These are phyloP conservation scores for Baorangia bicolor DNA, from an alignment of 768 basidiomycete species.

Conservation along the genomic window DNA sequence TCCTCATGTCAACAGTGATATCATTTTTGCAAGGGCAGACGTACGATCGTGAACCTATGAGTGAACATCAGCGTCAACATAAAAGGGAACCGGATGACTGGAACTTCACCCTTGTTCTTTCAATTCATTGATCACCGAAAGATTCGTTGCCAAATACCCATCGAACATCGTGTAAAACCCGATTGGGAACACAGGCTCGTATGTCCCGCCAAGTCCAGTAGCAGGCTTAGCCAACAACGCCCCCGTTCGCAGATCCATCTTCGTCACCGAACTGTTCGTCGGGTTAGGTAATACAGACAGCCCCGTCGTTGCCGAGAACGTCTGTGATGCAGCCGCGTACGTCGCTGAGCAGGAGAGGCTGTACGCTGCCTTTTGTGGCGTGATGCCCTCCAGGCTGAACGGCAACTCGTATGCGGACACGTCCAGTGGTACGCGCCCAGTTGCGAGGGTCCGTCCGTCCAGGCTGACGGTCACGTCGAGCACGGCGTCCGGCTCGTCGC, in stretches of 20 bases:
- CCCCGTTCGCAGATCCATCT: too few species aligned
- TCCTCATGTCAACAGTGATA: slow-evolving; percentile 1
- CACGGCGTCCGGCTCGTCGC: too few species aligned
- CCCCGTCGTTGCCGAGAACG: too few species aligned
- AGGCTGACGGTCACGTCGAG: slow-evolving; percentile 47
- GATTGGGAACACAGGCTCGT: too few species aligned
- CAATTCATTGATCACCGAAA: slow-evolving; percentile 30
- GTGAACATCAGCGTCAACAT: not conserved
- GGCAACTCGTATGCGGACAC: too few species aligned
- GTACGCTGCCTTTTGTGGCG: slow-evolving; percentile 37
- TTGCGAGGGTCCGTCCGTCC: slow-evolving; percentile 43
- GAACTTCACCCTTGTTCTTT: slow-evolving; percentile 30
- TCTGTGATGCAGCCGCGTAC: too few species aligned
- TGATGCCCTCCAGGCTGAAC: slow-evolving; percentile 41
- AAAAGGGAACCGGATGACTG: not conserved
- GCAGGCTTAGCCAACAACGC: slow-evolving; percentile 51
- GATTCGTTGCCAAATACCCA: slow-evolving; percentile 22
- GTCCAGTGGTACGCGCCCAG: slow-evolving; percentile 45
- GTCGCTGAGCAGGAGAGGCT: too few species aligned
- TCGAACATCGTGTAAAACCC: slow-evolving; percentile 46
- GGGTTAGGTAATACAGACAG: too few species aligned
- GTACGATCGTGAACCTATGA: slow-evolving; percentile 31
- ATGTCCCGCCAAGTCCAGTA: slow-evolving; percentile 46
- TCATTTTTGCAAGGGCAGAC: slow-evolving; percentile 3
- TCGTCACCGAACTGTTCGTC: too few species aligned